Evolutionary conservation across 2,329 filamentous ascomycete genomes (phyloP), one percentile per base, ranked within the genome.

Genomic region (Talaromyces atroroseus): DNA sequence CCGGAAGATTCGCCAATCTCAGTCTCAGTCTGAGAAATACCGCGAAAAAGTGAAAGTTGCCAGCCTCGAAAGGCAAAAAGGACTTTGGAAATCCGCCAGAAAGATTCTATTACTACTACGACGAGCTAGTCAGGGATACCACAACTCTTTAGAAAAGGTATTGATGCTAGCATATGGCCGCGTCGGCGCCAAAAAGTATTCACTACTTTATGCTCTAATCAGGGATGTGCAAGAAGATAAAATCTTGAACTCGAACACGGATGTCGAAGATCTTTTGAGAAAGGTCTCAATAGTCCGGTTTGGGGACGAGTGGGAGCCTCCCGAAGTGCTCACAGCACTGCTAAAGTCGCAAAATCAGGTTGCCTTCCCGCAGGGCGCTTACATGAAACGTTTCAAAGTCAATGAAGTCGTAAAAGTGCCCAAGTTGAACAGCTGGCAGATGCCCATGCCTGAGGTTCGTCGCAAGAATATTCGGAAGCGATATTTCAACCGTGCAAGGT

Each of bases 81-180:
- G 54, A 47, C 62, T 66, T 8, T 63, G 61, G 48, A 70, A 61
- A 46, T 56, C 62, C 21, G 69, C 66, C 26, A 64, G 57, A 36
- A 61, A 78, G 36, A 69, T 69, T 5, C 66, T 83, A 7, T 75
- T 74, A 2, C 60, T 74, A 32, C 67, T 83, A 18, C 63, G 62
- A 40, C 74, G 79, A 49, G 83, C 82, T 20, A 85, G 85, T 62
- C 70, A 79, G 57, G 84, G 83, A 58, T 80, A 83, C 52, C 61
- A 69, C 14, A 67, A 68, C 14, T 74, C 77, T 14, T 66, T 86
- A 18, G 71, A 78, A 46, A 80, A 77, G 54, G 72, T 84, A 11
- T 68, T 87, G 20, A 68, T 76, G 32, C 67, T 78, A 58, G 76
- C 82, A 14, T 86, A 86, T 63, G 84, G 82, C 14, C 78, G 84